Evolutionary conservation across 2,329 filamentous ascomycete genomes (phyloP).

Genomic region (Epichloe brachyelytri): DNA sequence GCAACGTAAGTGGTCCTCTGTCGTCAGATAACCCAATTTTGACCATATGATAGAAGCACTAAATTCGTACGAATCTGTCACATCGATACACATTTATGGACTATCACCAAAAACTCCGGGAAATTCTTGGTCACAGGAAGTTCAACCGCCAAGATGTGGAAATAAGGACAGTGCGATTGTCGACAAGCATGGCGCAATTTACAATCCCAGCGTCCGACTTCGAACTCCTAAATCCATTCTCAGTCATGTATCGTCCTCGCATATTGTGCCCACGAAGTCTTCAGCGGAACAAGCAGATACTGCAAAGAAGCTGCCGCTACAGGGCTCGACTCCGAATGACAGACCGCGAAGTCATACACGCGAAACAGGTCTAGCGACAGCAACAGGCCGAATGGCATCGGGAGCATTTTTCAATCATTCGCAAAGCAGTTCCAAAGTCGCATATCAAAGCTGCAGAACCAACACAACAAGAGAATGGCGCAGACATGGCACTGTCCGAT

Average conservation of each 20-base stretch:
- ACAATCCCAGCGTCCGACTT: constrained; percentile 1
- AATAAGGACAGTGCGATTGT: neutral
- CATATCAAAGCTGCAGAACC: constrained; percentile 34
- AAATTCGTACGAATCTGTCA: constrained; percentile 56
- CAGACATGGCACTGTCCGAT: constrained; percentile 21
- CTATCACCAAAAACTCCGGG: constrained; percentile 21
- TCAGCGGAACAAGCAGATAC: constrained; percentile 7
- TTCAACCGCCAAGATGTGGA: neutral
- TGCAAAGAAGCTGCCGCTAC: constrained; percentile 19
- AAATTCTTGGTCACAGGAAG: constrained; percentile 1
- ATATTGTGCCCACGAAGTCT: neutral
- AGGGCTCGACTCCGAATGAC: constrained; percentile 12
- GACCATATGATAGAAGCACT: constrained; percentile 42
- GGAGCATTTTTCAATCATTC: constrained; percentile 66
- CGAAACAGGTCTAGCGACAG: constrained; percentile 5
- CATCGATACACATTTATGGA: constrained; percentile 79
- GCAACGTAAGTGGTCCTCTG: constrained; percentile 35
- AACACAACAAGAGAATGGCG: constrained; percentile 19
- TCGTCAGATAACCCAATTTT: neutral
- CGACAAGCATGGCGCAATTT: constrained; percentile 2
- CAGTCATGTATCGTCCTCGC: neutral
- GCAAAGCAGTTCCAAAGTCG: constrained; percentile 38
- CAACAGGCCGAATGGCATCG: constrained; percentile 45
- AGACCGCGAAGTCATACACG: constrained; percentile 8
- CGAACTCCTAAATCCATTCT: constrained; percentile 4